Percentiles rank a stretch among this genome's conserved stretches.
Evolutionary conservation across 352 stramenopile species (phyloP).

Genomic region (Pythium graminicola): DNA sequence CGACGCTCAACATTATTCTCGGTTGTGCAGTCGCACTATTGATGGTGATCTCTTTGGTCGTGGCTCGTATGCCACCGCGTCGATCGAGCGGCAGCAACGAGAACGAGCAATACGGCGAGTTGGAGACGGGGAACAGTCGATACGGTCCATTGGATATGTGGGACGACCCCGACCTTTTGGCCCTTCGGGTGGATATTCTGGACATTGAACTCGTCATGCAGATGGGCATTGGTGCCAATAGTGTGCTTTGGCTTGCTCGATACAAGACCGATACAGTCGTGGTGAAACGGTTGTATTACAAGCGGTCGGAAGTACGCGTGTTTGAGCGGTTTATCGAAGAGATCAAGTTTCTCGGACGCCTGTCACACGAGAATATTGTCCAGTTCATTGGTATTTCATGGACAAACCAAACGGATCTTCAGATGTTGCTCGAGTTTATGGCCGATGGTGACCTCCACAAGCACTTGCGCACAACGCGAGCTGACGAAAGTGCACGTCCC

Average conservation of each 20-base stretch:
- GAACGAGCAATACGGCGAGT: slow-evolving; percentile 11
- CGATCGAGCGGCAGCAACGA: neutral
- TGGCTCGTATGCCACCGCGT: slow-evolving; percentile 11
- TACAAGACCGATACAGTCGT: slow-evolving; percentile 20
- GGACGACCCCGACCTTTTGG: slow-evolving; percentile 20
- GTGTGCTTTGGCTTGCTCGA: slow-evolving; percentile 17
- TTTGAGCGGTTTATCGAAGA: slow-evolving; percentile 51
- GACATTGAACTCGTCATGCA: slow-evolving; percentile 24
- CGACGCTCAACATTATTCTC: slow-evolving; percentile 16
- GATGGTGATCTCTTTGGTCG: slow-evolving; percentile 17
- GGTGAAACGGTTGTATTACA: slow-evolving; percentile 23
- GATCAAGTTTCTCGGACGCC: slow-evolving; percentile 50
- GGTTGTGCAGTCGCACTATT: slow-evolving; percentile 9
- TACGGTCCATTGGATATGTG: slow-evolving; percentile 24
- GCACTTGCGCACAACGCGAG: slow-evolving; percentile 34
- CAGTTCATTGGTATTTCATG: slow-evolving; percentile 75
- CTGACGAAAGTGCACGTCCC: slow-evolving; percentile 20
- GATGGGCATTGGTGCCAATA: slow-evolving; percentile 15
- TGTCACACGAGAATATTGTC: slow-evolving; percentile 75
- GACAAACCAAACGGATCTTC: slow-evolving; percentile 42
- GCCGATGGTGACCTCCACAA: slow-evolving; percentile 51
- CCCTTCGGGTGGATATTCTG: slow-evolving; percentile 21
- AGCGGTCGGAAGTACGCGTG: slow-evolving; percentile 8
- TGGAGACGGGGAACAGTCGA: slow-evolving; percentile 5
- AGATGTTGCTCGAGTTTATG: slow-evolving; percentile 74